These are phyloP conservation scores for Paramecium octaurelia DNA, from an alignment of 73 alveolate species.

Conservation along the genomic window DNA sequence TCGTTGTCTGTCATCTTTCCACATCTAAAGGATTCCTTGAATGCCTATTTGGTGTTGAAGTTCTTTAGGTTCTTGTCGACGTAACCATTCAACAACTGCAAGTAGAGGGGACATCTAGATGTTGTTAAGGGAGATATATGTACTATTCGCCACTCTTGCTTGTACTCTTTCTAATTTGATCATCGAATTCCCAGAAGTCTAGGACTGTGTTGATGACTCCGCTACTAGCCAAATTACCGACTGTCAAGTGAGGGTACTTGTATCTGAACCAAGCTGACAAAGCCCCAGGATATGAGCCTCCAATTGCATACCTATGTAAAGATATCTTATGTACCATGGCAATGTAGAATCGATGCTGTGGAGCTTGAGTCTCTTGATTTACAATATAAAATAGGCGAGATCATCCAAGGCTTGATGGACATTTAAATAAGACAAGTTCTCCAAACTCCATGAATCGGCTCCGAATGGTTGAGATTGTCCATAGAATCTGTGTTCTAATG, in stretches of 20 bases:
- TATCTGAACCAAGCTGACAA: conserved; percentile 75
- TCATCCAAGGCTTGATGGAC: conserved; percentile 76
- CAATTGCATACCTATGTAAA: conserved; percentile 52
- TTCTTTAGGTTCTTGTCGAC: conserved; percentile 55
- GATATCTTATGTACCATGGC: conserved; percentile 56
- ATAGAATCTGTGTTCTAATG: conserved; percentile 78
- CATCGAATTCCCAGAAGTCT: conserved; percentile 72
- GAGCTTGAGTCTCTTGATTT: conserved; percentile 3
- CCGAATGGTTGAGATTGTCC: conserved; percentile 74
- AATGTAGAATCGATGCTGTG: conserved; percentile 45
- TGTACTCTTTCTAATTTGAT: conserved; percentile 51
- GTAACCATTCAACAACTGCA: conserved; percentile 41
- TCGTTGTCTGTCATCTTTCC: conserved; percentile 67
- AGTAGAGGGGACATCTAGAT: conserved; percentile 26
- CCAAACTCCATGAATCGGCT: conserved; percentile 58
- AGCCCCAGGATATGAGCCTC: conserved; percentile 84
- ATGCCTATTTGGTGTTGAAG: conserved; percentile 41
- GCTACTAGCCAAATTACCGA: conserved; percentile 69
- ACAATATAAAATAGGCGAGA: conserved; percentile 63
- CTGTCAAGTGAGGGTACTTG: conserved; percentile 71
- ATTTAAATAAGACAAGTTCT: conserved; percentile 59
- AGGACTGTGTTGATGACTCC: conserved; percentile 71
- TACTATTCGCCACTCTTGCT: conserved; percentile 64
- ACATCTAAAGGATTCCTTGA: conserved; percentile 55
- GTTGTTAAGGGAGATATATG: neutral